These are phyloP conservation scores for Triglochin maritima DNA, from an alignment of 106 monocot genomes.

Conservation along the genomic window DNA sequence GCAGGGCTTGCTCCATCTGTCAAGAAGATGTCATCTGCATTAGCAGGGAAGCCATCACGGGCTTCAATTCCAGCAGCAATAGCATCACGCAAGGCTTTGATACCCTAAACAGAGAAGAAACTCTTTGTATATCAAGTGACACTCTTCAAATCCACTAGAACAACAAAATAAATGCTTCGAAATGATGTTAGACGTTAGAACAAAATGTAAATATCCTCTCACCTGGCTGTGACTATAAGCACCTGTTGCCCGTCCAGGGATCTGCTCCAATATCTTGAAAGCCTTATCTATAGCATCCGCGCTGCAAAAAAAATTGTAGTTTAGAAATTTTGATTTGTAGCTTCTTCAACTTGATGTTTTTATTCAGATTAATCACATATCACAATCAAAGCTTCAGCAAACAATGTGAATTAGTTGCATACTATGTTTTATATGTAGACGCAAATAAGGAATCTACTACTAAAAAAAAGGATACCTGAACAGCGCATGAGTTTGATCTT, in stretches of 20 bases:
- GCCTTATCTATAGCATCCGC: conserved; percentile 73
- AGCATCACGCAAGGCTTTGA: conserved; percentile 75
- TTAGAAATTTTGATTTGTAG: no score
- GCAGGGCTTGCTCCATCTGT: conserved; percentile 93
- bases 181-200: no score
- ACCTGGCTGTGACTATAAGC: conserved; percentile 98
- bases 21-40: conserved; percentile 79
- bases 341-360: no score
- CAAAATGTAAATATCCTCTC: background rate
- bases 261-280: conserved; percentile 42
- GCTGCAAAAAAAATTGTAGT: conserved; percentile 18
- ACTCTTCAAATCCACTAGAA: no score
- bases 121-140: background rate
- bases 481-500: conserved; percentile 68
- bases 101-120: conserved; percentile 30
- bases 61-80: conserved; percentile 80
- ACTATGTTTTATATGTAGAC: background rate
- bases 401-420: no score
- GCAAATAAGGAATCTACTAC: background rate
- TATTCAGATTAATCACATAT: background rate
- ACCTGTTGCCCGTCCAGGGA: conserved; percentile 81
- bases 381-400: background rate
- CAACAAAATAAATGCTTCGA: no score
- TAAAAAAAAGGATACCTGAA: conserved; percentile 41
- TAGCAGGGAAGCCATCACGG: conserved; percentile 75